Evolutionary conservation across 2,329 filamentous ascomycete genomes (phyloP).

Genomic region (Colletotrichum agaves): DNA sequence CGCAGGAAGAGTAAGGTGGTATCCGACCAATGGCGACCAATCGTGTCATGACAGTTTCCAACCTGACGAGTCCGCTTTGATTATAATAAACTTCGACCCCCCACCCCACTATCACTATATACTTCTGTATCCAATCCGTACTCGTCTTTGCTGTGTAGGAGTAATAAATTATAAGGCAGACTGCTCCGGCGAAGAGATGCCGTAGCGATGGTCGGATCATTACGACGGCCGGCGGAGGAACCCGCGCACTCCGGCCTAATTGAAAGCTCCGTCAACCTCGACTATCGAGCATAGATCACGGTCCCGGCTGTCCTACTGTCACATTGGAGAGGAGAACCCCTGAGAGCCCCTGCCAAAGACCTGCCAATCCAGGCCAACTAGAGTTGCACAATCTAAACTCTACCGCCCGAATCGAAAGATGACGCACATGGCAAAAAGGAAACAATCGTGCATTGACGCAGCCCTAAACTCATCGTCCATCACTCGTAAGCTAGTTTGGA

Average conservation of each 20-base stretch:
- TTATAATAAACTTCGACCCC: constrained; percentile 28
- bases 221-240: neutral
- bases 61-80: constrained; percentile 4
- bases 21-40: constrained; percentile 11
- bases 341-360: neutral
- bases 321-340: constrained; percentile 5
- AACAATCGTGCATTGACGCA: constrained; percentile 21
- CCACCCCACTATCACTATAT: neutral
- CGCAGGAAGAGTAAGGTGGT: constrained; percentile 33
- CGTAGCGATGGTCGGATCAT: constrained; percentile 8
- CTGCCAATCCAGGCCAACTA: too few species aligned
- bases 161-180: too few species aligned
- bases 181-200: neutral
- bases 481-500: neutral
- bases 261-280: constrained; percentile 25
- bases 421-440: constrained; percentile 23
- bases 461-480: constrained; percentile 21
- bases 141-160: neutral
- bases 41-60: constrained; percentile 19
- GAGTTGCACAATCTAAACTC: neutral
- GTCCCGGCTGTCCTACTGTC: neutral
- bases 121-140: neutral
- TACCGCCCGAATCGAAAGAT: neutral
- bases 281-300: neutral
- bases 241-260: constrained; percentile 26